Evolutionary conservation across 2,329 filamentous ascomycete species (phyloP).

Genomic region (Fusarium oxysporum): DNA sequence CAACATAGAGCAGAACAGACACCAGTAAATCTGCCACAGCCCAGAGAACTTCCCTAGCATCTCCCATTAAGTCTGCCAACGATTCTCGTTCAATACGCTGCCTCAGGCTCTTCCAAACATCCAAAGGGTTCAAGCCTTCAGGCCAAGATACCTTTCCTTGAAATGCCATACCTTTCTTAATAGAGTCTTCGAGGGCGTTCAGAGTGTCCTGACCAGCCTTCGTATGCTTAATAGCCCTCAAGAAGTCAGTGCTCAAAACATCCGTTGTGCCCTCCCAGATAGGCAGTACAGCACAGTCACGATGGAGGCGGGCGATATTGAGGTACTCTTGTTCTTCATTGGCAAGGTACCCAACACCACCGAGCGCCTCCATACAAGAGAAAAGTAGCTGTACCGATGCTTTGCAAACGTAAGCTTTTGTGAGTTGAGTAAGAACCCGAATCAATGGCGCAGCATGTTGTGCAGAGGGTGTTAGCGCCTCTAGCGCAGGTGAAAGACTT

Average conservation of each 20-base stretch:
- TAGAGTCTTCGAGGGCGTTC: conserved; percentile 57
- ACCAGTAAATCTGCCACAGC: conserved; percentile 58
- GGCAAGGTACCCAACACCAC: conserved; percentile 74
- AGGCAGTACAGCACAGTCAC: conserved; percentile 71
- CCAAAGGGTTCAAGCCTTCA: conserved; percentile 46
- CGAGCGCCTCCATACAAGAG: conserved; percentile 72
- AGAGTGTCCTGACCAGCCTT: conserved; percentile 52
- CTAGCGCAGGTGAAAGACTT: conserved; percentile 35
- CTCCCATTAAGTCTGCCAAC: conserved; percentile 56
- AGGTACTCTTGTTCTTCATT: conserved; percentile 72
- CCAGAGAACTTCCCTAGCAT: conserved; percentile 60
- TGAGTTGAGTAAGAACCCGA: conserved; percentile 68
- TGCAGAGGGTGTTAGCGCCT: conserved; percentile 49
- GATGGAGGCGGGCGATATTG: conserved; percentile 74
- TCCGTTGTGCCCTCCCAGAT: conserved; percentile 83
- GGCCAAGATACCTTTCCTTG: conserved; percentile 41
- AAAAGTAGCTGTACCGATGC: conserved; percentile 62
- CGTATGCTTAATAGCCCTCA: conserved; percentile 61
- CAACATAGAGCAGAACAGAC: conserved; percentile 56
- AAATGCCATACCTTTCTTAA: conserved; percentile 45
- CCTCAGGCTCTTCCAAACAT: conserved; percentile 56
- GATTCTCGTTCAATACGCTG: conserved; percentile 49
- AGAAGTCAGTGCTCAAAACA: conserved; percentile 68
- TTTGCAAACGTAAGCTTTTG: conserved; percentile 69
- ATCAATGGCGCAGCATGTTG: conserved; percentile 59